A percentile compares a stretch with the other conserved stretches of the same genome.
Evolutionary conservation across 371 early-diverging fungal genomes (phyloP).

Genomic region (Lichtheimia hyalospora): DNA sequence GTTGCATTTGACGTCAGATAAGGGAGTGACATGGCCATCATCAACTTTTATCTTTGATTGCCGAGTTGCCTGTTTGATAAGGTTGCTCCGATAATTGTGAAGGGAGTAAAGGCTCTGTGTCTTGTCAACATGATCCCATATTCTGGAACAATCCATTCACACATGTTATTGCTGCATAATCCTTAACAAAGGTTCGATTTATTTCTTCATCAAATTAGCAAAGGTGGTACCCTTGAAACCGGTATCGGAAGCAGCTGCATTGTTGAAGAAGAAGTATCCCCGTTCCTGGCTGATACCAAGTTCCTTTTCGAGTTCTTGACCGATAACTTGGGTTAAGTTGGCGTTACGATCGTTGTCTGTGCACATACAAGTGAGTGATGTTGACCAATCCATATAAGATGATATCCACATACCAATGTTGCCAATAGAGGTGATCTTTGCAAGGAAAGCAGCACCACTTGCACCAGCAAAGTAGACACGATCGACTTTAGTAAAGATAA

Average conservation of each 20-base stretch:
- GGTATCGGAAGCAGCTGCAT: conserved; percentile 28
- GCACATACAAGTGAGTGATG: not conserved
- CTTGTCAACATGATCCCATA: no score
- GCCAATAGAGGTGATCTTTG: conserved; percentile 44
- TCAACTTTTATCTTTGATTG: no score
- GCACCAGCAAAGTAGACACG: conserved; percentile 31
- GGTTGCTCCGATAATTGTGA: no score
- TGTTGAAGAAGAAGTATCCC: conserved; percentile 43
- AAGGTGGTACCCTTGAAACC: conserved; percentile 42
- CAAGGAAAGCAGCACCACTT: conserved; percentile 36
- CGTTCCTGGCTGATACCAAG: conserved; percentile 28
- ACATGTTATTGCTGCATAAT: no score
- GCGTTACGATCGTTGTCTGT: conserved; percentile 41
- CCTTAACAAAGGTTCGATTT: not conserved
- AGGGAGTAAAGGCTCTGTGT: no score
- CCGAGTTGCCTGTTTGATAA: no score
- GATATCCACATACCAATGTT: conserved; percentile 28
- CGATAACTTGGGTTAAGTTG: conserved; percentile 23
- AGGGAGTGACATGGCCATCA: no score
- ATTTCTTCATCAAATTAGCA: conserved; percentile 20
- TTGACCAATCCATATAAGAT: not conserved
- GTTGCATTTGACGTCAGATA: no score
- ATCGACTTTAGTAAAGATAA: conserved; percentile 41
- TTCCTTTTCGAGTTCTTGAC: conserved; percentile 28
- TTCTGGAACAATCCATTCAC: no score